Evolutionary conservation across 1,284 basidiomycete species (phyloP).

Genomic region (Marasmius oreades): DNA sequence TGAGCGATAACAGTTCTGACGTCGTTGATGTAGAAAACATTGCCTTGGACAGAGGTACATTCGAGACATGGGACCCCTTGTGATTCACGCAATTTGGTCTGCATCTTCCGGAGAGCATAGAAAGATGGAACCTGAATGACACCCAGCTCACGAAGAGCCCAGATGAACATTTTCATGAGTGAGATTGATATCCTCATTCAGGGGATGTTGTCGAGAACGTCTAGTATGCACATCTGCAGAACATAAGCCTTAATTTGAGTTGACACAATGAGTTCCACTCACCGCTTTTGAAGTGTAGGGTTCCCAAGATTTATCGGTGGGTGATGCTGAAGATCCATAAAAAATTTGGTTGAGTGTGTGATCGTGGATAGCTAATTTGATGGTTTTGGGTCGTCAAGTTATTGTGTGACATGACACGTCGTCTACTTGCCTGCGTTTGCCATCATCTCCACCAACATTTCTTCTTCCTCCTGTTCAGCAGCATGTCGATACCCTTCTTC

Average conservation of each 20-base stretch:
- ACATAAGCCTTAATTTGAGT: not conserved
- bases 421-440: not conserved
- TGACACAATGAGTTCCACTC: not conserved
- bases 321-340: not conserved
- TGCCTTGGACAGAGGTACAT: conserved; percentile 5
- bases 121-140: conserved; percentile 4
- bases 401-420: not conserved
- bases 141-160: conserved; percentile 2
- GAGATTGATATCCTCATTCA: conserved; percentile 2
- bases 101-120: conserved; percentile 2
- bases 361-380: not conserved
- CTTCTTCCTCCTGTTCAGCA: not conserved
- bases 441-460: not conserved
- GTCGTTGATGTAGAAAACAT: conserved; percentile 3
- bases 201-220: conserved; percentile 2
- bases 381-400: not conserved
- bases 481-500: not conserved
- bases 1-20: not conserved
- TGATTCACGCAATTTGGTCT: not conserved
- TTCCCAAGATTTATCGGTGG: not conserved
- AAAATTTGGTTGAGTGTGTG: not conserved
- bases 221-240: conserved; percentile 7
- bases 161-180: conserved; percentile 3
- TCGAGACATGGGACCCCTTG: not conserved
- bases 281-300: conserved; percentile 1